phyloP scores from a whole-genome alignment of 305 asterid species.

The Petunia hybrid region DNA sequence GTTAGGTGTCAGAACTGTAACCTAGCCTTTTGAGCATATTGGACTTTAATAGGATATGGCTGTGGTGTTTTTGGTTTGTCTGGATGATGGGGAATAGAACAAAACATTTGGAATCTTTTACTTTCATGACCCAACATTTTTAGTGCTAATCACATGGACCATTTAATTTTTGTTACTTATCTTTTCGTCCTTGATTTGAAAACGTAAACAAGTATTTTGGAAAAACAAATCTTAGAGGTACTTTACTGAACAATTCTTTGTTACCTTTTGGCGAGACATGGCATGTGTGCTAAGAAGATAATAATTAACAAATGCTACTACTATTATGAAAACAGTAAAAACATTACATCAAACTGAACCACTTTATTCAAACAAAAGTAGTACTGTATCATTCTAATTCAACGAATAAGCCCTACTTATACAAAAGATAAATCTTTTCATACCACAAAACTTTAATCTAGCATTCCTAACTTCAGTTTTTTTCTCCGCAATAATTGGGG shows the following conservation, averaged over 20 bases:
- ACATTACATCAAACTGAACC: not conserved
- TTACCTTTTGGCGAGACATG: slow-evolving; percentile 20
- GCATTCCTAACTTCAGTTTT: too few species aligned
- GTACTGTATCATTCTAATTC: too few species aligned
- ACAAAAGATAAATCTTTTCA: too few species aligned
- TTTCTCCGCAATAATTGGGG: too few species aligned
- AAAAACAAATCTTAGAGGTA: slow-evolving; percentile 25
- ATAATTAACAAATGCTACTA: slow-evolving; percentile 12
- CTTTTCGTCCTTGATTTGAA: not conserved
- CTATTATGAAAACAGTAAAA: not conserved
- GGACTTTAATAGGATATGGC: slow-evolving; percentile 14
- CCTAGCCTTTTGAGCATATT: slow-evolving; percentile 29
- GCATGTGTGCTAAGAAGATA: slow-evolving; percentile 19
- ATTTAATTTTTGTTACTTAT: not conserved
- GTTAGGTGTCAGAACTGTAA: slow-evolving; percentile 23
- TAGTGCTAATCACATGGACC: slow-evolving; percentile 14
- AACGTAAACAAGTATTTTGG: not conserved
- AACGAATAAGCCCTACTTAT: too few species aligned
- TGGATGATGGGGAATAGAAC: slow-evolving; percentile 2
- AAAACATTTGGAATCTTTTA: slow-evolving; percentile 38
- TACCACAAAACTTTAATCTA: too few species aligned
- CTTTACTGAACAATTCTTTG: slow-evolving; percentile 25
- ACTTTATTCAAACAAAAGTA: not conserved
- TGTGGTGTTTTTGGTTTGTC: slow-evolving; percentile 6
- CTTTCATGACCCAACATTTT: slow-evolving; percentile 24